Conservation (phyloP, 805 yeast species). For the Candida pseudofarinosa region DNA sequence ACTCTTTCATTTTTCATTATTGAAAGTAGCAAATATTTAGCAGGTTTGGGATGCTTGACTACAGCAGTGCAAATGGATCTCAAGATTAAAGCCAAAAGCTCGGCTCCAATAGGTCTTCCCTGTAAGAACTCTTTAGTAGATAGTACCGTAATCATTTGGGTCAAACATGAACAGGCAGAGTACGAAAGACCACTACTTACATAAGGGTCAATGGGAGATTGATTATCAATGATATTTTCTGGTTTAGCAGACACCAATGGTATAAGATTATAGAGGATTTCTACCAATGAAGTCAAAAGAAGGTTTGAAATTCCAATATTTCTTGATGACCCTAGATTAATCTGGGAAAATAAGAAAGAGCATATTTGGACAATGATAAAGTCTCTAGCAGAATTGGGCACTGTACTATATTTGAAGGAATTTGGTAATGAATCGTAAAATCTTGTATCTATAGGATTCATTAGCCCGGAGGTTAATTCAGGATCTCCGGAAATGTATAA, state of each 20-base stretch:
- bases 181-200: conserved; percentile 48
- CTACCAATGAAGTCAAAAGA: conserved; percentile 46
- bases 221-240: conserved; percentile 15
- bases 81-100: conserved; percentile 54
- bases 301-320: conserved; percentile 26
- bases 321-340: conserved; percentile 8
- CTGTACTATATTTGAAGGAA: conserved; percentile 40
- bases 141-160: conserved; percentile 40
- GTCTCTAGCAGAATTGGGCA: conserved; percentile 57
- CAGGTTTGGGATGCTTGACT: conserved; percentile 47
- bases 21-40: conserved; percentile 51
- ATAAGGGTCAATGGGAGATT: conserved; percentile 23
- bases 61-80: conserved; percentile 52
- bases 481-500: conserved; percentile 46
- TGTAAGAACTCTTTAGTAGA: conserved; percentile 32
- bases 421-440: conserved; percentile 52
- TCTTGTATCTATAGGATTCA: conserved; percentile 41
- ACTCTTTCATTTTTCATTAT: conserved; percentile 39
- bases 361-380: conserved; percentile 54
- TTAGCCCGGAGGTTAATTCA: conserved; percentile 32
- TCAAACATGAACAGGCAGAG: conserved; percentile 42
- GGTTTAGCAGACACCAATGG: conserved; percentile 33
- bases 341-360: conserved; percentile 23
- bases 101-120: conserved; percentile 45
- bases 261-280: conserved; percentile 58